Conservation (phyloP, 2,329 filamentous ascomycete genomes). For the Chaetomium sp. region DNA sequence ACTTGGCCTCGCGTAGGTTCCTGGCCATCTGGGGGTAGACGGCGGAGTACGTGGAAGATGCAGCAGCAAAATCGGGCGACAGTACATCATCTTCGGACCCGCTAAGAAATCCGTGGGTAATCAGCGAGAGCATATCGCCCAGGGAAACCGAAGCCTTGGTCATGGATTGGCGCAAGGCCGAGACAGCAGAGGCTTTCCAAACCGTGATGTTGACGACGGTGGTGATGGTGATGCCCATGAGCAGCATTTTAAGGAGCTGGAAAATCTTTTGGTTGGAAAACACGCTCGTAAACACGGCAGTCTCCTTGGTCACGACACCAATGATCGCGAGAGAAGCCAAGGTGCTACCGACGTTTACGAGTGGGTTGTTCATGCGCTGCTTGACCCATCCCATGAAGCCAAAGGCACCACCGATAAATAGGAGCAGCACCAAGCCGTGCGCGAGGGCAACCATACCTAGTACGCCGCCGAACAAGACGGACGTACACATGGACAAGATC, state of each 20-base stretch:
- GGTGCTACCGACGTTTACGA: slow-evolving; percentile 80
- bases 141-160: slow-evolving; percentile 67
- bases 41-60: slow-evolving; percentile 57
- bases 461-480: slow-evolving; percentile 66
- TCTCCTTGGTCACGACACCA: slow-evolving; percentile 85
- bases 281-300: slow-evolving; percentile 72
- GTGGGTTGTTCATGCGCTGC: slow-evolving; percentile 67
- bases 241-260: slow-evolving; percentile 75
- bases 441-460: slow-evolving; percentile 63
- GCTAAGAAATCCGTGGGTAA: slow-evolving; percentile 75
- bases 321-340: slow-evolving; percentile 84
- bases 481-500: slow-evolving; percentile 81
- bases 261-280: slow-evolving; percentile 77
- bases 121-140: slow-evolving; percentile 73
- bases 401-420: slow-evolving; percentile 81
- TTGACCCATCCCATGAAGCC: slow-evolving; percentile 87
- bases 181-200: slow-evolving; percentile 71
- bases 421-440: slow-evolving; percentile 69
- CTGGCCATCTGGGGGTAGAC: slow-evolving; percentile 66
- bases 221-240: slow-evolving; percentile 68
- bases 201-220: slow-evolving; percentile 70
- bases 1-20: slow-evolving; percentile 76
- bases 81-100: slow-evolving; percentile 73
- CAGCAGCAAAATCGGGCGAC: slow-evolving; percentile 56
- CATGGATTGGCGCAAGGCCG: slow-evolving; percentile 66